Conservation (phyloP, 2,329 filamentous ascomycete species). For the Tolypocladium pustulatum region DNA sequence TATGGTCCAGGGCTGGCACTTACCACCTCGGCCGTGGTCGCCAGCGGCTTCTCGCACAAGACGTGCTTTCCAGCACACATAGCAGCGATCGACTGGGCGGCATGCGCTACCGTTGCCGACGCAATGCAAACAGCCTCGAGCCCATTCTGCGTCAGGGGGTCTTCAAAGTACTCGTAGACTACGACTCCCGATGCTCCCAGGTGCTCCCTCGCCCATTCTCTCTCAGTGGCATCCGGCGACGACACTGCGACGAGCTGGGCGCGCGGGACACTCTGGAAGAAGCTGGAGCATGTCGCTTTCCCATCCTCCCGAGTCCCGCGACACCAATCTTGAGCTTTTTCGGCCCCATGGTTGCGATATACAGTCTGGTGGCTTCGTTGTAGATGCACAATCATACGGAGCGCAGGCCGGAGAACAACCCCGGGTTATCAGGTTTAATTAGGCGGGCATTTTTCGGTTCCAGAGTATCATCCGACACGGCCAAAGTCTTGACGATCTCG, state of each 20-base stretch:
- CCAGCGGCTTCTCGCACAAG: conserved; percentile 49
- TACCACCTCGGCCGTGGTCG: conserved; percentile 47
- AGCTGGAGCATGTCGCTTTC: conserved; percentile 38
- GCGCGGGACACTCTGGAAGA: conserved; percentile 32
- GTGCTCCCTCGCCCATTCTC: conserved; percentile 31
- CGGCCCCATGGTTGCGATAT: conserved; percentile 7
- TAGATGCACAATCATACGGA: not conserved
- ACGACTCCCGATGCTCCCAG: conserved; percentile 32
- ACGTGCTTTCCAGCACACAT: conserved; percentile 44
- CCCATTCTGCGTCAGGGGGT: conserved; percentile 30
- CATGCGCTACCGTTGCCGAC: conserved; percentile 41
- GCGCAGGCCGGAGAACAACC: not conserved
- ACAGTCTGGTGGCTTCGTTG: not conserved
- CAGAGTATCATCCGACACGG: not conserved
- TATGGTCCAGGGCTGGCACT: conserved; percentile 9
- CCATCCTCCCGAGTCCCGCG: conserved; percentile 42
- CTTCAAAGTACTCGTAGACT: conserved; percentile 33
- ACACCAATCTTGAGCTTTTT: conserved; percentile 30
- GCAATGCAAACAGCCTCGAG: conserved; percentile 29
- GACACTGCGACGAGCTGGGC: conserved; percentile 39
- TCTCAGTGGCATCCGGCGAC: conserved; percentile 31
- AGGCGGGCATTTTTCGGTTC: not conserved
- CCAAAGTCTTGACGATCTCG: not conserved
- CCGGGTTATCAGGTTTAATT: not conserved
- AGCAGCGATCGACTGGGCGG: conserved; percentile 43